These are phyloP conservation scores for Salix brachista DNA, from an alignment of 345 rosid species.

Conservation along the genomic window DNA sequence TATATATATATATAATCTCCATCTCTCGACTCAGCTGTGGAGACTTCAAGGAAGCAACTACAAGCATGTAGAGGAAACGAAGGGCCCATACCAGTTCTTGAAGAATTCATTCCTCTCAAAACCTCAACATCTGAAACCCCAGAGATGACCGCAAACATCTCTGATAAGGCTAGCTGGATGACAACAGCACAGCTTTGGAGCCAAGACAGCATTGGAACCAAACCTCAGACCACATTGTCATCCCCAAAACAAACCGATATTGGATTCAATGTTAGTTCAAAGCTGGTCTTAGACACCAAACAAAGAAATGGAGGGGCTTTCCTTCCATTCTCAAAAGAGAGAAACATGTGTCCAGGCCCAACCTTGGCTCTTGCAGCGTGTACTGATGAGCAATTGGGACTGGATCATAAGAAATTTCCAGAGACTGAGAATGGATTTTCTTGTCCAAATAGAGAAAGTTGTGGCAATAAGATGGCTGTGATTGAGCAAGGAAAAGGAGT, in stretches of 20 bases:
- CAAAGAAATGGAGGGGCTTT: slow-evolving; percentile 86
- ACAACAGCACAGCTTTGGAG: slow-evolving; percentile 93
- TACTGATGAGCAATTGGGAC: slow-evolving; percentile 20
- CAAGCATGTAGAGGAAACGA: slow-evolving; percentile 60
- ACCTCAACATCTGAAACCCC: slow-evolving; percentile 37
- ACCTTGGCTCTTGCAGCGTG: slow-evolving; percentile 49
- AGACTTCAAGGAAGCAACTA: slow-evolving; percentile 77
- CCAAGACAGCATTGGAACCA: slow-evolving; percentile 53
- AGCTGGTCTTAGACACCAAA: slow-evolving; percentile 52
- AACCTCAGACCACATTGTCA: slow-evolving; percentile 30
- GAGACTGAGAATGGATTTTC: slow-evolving; percentile 39
- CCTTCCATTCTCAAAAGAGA: slow-evolving; percentile 84
- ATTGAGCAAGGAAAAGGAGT: slow-evolving; percentile 36
- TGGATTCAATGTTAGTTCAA: slow-evolving; percentile 54
- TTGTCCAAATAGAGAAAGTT: slow-evolving; percentile 35
- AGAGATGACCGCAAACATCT: slow-evolving; percentile 35
- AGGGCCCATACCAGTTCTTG: slow-evolving; percentile 67
- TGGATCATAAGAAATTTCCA: slow-evolving; percentile 50
- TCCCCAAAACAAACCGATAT: slow-evolving; percentile 45
- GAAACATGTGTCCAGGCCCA: slow-evolving; percentile 38
- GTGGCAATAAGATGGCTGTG: slow-evolving; percentile 13
- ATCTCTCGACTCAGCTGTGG: slow-evolving; percentile 55
- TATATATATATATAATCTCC: background rate
- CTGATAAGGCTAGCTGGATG: slow-evolving; percentile 85
- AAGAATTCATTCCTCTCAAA: slow-evolving; percentile 92